Base-by-base conservation (phyloP, 495 filamentous ascomycete species). In the Paragyromitra xinjiangensis region DNA sequence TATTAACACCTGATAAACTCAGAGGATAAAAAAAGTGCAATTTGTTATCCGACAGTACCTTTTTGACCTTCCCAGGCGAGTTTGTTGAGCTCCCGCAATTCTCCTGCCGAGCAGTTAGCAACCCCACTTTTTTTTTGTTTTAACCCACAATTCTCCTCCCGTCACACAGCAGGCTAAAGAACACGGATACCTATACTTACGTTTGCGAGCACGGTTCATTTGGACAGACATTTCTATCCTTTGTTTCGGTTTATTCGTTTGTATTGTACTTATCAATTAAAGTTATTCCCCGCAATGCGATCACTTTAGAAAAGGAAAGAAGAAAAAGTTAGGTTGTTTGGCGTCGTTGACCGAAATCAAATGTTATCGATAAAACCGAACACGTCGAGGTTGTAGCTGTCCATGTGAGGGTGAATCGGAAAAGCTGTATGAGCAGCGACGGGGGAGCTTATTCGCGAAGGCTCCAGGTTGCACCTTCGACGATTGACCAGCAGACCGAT, bases 61-160 rank as follows among this genome's bases (percentile, higher is more conserved):
- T 86, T 90, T 78, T 97, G 92, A 64, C 93, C 95, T 83, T 91
- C 86, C 95, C 95, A 99, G 37, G 91, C 92, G 85, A 89, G 88
- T 82, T 89, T 87, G 83, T 99, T 99, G 78, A 97, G 86, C 81
- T 92, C 88, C 84, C 93, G 92, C 83, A 98, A 87, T 85, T 97
- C 94, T 84, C 94, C 94, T 98, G 74, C 51, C 77, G 48, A 67
- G 44, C 9, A 34, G 71, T 79, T 62, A 71, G 69, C 71, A 69
- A 80, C 67, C 62, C 66, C 75, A 71, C 75, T 78, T 79, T 71
- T 71, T 50, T 24, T 56, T 65, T 14, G 0, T 16, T 16, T 19
- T 44, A 19, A 55, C 11, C 26, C 45, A 14, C 22, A 40, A 19
- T 51, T 73, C n/a, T 34, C 45, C 8, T 29, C 37, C 44, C 22